Conservation (phyloP, 2,329 filamentous ascomycete genomes). For the Nectriaceae sp. region DNA sequence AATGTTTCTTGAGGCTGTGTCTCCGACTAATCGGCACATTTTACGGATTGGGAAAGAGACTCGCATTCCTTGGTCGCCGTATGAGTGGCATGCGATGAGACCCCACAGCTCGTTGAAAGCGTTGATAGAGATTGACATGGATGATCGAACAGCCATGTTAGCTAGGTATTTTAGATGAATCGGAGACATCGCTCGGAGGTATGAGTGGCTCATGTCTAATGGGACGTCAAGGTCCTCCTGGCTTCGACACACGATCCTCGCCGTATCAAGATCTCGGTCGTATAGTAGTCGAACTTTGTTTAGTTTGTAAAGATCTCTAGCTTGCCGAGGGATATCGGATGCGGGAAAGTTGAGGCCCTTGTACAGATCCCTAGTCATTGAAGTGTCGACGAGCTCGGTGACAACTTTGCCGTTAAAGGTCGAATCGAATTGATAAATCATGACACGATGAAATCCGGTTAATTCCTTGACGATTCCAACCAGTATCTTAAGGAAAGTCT, state of each 20-base stretch:
- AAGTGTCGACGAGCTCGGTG: constrained; percentile 81
- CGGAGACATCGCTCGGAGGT: constrained; percentile 86
- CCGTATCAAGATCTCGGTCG: constrained; percentile 77
- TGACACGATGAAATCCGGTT: constrained; percentile 87
- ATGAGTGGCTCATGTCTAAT: constrained; percentile 81
- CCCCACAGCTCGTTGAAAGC: constrained; percentile 87
- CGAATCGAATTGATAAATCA: constrained; percentile 90
- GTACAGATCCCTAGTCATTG: constrained; percentile 79
- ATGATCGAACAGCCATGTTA: constrained; percentile 90
- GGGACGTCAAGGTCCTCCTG: constrained; percentile 72
- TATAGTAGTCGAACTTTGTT: constrained; percentile 90
- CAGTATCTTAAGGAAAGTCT: constrained; percentile 75
- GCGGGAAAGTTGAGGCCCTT: constrained; percentile 88
- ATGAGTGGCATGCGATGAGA: constrained; percentile 82
- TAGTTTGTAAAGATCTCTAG: constrained; percentile 83
- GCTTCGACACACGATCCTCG: constrained; percentile 78
- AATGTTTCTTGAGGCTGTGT: constrained; percentile 84
- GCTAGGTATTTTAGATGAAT: constrained; percentile 85
- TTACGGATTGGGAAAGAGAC: constrained; percentile 90
- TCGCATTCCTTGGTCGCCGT: constrained; percentile 78
- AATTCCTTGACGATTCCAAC: constrained; percentile 87
- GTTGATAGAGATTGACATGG: constrained; percentile 93
- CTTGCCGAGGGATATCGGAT: constrained; percentile 83
- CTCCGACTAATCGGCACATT: constrained; percentile 86
- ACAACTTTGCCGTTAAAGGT: constrained; percentile 84